A percentile compares a stretch with the other conserved stretches of the same genome.
Conservation (phyloP, 2,329 filamentous ascomycete species). For the Fusarium domesticum region DNA sequence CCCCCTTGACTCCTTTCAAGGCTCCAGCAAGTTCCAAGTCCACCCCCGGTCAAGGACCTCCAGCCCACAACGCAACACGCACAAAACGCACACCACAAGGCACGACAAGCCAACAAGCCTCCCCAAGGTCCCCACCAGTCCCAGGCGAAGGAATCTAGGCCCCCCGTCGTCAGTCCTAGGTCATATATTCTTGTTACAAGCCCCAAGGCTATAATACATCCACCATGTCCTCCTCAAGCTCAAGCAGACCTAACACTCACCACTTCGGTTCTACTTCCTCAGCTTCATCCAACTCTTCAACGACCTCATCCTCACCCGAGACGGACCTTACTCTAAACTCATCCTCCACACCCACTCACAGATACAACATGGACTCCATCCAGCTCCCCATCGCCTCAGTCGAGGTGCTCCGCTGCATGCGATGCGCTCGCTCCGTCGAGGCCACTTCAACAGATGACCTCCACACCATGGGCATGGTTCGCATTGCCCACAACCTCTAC, state of each 20-base stretch:
- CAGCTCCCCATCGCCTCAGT: conserved; percentile 50
- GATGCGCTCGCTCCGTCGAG: conserved; percentile 59
- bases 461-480: conserved; percentile 58
- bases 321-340: conserved; percentile 27
- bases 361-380: conserved; percentile 50
- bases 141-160: conserved; percentile 14
- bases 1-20: conserved; percentile 11
- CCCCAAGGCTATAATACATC: conserved; percentile 22
- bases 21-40: conserved; percentile 1
- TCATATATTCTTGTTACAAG: conserved; percentile 2
- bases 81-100: not conserved
- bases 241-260: conserved; percentile 18
- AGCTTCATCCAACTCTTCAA: conserved; percentile 13
- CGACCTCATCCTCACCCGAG: conserved; percentile 20
- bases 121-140: not conserved
- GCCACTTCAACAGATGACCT: conserved; percentile 59
- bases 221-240: conserved; percentile 17
- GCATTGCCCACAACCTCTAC: conserved; percentile 63
- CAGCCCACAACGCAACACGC: conserved; percentile 2
- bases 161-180: conserved; percentile 9
- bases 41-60: not conserved
- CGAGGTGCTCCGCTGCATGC: conserved; percentile 60
- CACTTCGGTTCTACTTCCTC: conserved; percentile 25
- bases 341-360: conserved; percentile 37
- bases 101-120: conserved; percentile 5